Evolutionary conservation across 2,329 filamentous ascomycete genomes (phyloP).

Genomic region (Ophiostoma novo-ulmi): DNA sequence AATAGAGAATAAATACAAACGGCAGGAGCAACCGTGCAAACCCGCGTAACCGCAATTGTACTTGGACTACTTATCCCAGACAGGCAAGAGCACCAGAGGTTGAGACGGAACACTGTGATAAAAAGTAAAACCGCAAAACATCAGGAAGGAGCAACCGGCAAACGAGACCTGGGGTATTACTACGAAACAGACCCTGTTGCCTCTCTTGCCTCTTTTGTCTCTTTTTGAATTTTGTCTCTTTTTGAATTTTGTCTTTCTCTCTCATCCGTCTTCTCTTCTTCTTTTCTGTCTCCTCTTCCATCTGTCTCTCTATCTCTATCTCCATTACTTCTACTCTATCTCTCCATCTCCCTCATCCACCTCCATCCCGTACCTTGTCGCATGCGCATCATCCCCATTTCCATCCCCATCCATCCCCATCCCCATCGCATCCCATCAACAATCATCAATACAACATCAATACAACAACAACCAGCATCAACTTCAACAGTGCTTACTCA

Average conservation of each 20-base stretch:
- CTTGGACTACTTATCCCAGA: neutral
- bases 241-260: neutral
- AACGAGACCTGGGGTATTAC: slow-evolving; percentile 12
- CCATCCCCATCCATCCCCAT: neutral
- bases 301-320: neutral
- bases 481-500: neutral
- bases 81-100: neutral
- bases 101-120: no score
- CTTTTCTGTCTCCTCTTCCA: neutral
- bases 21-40: slow-evolving; percentile 14
- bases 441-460: no score
- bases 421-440: neutral
- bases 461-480: neutral
- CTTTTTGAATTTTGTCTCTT: slow-evolving; percentile 7
- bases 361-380: neutral
- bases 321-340: neutral
- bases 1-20: neutral
- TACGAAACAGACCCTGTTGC: slow-evolving; percentile 12
- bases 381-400: neutral
- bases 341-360: neutral
- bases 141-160: slow-evolving; percentile 10
- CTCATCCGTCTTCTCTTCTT: neutral
- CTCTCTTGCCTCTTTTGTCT: slow-evolving; percentile 11
- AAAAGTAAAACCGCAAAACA: neutral
- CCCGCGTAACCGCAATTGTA: neutral